Evolutionary conservation across 352 stramenopile species (phyloP).

Genomic region (Halophytophthora batemanensis): DNA sequence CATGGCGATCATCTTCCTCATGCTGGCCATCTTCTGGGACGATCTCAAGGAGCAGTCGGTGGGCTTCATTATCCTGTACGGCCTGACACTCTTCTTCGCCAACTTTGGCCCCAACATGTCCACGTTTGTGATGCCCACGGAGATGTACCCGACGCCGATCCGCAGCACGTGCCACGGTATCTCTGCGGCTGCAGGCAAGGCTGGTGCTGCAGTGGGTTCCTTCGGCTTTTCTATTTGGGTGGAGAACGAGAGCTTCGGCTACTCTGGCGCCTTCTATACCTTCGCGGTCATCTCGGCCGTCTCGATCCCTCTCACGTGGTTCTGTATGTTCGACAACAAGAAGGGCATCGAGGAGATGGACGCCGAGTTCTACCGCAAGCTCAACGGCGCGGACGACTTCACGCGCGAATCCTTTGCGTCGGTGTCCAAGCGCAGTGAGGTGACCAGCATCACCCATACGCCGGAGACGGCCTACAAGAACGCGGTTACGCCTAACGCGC

Average conservation of each 20-base stretch:
- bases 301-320: slow-evolving; percentile 58
- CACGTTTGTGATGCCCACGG: slow-evolving; percentile 88
- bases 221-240: slow-evolving; percentile 71
- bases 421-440: too few relatives aligned
- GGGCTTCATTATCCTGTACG: slow-evolving; percentile 75
- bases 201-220: slow-evolving; percentile 72
- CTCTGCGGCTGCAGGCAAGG: slow-evolving; percentile 83
- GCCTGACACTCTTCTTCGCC: slow-evolving; percentile 74
- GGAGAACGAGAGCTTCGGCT: slow-evolving; percentile 51
- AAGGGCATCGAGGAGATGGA: slow-evolving; percentile 57
- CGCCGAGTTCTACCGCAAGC: slow-evolving; percentile 40
- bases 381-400: slow-evolving; percentile 14
- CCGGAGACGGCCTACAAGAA: too few relatives aligned
- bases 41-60: slow-evolving; percentile 41
- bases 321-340: slow-evolving; percentile 68
- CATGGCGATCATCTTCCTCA: slow-evolving; percentile 66
- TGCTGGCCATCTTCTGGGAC: slow-evolving; percentile 65
- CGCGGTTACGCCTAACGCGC: too few relatives aligned
- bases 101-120: slow-evolving; percentile 87
- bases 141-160: slow-evolving; percentile 85
- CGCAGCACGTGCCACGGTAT: slow-evolving; percentile 86
- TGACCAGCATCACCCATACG: too few relatives aligned
- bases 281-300: slow-evolving; percentile 50
- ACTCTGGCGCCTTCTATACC: slow-evolving; percentile 57
- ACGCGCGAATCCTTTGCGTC: too few relatives aligned